These are phyloP conservation scores for Myriosclerotinia scirpicola DNA, from an alignment of 2,329 filamentous ascomycete species.

Conservation along the genomic window DNA sequence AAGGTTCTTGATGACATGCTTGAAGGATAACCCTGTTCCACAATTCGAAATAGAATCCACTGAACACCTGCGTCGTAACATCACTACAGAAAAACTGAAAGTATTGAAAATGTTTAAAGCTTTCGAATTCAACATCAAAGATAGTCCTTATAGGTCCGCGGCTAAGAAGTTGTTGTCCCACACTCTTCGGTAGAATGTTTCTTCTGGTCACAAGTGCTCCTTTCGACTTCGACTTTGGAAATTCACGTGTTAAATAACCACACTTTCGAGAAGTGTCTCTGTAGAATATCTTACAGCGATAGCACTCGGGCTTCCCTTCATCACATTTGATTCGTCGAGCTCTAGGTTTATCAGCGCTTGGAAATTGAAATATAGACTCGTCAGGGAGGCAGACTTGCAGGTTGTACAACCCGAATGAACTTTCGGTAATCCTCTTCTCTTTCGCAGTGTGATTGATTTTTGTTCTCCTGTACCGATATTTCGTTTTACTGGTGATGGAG, in stretches of 20 bases:
- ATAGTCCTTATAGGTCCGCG: background rate
- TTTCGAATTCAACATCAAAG: constrained; percentile 10
- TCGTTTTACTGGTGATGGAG: background rate
- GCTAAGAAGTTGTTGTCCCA: background rate
- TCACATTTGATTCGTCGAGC: constrained; percentile 21
- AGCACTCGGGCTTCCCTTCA: constrained; percentile 15
- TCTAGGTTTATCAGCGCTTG: background rate
- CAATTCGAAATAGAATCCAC: constrained; percentile 14
- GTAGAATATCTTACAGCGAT: constrained; percentile 19
- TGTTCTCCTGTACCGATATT: background rate
- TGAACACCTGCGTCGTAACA: constrained; percentile 11
- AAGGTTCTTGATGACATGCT: constrained; percentile 16
- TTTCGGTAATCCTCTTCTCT: constrained; percentile 17
- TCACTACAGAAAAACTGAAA: constrained; percentile 21
- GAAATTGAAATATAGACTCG: background rate
- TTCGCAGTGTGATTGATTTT: background rate
- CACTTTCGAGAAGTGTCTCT: constrained; percentile 18
- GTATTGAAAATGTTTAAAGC: constrained; percentile 8
- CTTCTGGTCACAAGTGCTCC: background rate
- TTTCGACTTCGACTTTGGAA: background rate
- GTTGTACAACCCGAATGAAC: constrained; percentile 19
- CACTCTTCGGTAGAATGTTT: constrained; percentile 4
- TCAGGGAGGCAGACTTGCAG: constrained; percentile 19
- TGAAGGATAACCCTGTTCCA: constrained; percentile 16
- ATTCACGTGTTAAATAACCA: constrained; percentile 16